Evolutionary conservation across 805 yeast species (phyloP).

Genomic region (Isabelozyma gotoi): DNA sequence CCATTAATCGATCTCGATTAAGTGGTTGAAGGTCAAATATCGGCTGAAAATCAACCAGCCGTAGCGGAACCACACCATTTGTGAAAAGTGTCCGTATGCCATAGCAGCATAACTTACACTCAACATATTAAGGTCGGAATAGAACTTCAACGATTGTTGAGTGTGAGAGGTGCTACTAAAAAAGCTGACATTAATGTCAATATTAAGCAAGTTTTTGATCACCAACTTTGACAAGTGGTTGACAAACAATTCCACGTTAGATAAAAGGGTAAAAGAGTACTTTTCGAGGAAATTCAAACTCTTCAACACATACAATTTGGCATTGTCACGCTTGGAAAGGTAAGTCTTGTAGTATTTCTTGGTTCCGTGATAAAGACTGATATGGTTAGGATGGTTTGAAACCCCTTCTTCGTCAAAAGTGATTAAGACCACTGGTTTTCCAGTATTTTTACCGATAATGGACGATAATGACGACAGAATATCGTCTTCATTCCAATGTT

Average conservation of each 20-base stretch:
- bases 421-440: slow-evolving; percentile 42
- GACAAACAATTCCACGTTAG: slow-evolving; percentile 41
- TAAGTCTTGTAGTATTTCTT: slow-evolving; percentile 24
- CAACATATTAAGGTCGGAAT: slow-evolving; percentile 39
- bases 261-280: slow-evolving; percentile 47
- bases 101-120: slow-evolving; percentile 62
- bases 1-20: no score
- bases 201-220: slow-evolving; percentile 15
- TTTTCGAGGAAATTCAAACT: slow-evolving; percentile 43
- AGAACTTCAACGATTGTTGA: slow-evolving; percentile 33
- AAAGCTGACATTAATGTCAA: slow-evolving; percentile 39
- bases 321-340: slow-evolving; percentile 4
- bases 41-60: slow-evolving; percentile 80
- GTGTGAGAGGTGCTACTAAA: slow-evolving; percentile 19
- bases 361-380: slow-evolving; percentile 56
- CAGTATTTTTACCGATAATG: slow-evolving; percentile 16
- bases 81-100: slow-evolving; percentile 80
- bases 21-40: slow-evolving; percentile 75
- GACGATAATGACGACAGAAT: slow-evolving; percentile 39
- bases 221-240: slow-evolving; percentile 33
- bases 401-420: slow-evolving; percentile 86
- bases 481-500: slow-evolving; percentile 55
- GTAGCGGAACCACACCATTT: slow-evolving; percentile 94
- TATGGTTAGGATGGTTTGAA: slow-evolving; percentile 87
- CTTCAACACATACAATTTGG: slow-evolving; percentile 30